Conservation (phyloP, 148 eudicot species). For the Camellia granthamiana region DNA sequence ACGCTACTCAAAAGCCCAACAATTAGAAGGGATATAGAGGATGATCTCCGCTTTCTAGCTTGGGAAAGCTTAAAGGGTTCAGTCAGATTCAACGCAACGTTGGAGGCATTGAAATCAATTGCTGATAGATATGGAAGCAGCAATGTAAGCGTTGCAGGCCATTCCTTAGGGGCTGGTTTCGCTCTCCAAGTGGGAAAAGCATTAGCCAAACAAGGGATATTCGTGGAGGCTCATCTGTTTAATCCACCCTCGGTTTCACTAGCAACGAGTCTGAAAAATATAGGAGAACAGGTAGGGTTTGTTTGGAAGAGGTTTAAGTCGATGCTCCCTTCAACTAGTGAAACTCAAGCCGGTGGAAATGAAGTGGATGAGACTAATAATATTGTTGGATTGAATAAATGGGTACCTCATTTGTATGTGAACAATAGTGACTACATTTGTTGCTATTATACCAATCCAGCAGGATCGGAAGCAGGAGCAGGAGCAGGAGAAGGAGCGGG, state of each 20-base stretch:
- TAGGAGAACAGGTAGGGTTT: constrained; percentile 72
- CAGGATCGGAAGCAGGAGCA: constrained; percentile 19
- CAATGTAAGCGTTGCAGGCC: constrained; percentile 72
- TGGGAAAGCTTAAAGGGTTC: constrained; percentile 95
- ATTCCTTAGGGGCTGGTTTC: constrained; percentile 86
- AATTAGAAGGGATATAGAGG: constrained; percentile 70
- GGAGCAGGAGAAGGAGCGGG: not conserved
- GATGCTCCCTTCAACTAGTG: constrained; percentile 62
- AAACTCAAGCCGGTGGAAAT: constrained; percentile 19
- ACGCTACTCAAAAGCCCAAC: constrained; percentile 71
- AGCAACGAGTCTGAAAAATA: constrained; percentile 59
- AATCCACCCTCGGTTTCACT: constrained; percentile 90
- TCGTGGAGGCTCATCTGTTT: constrained; percentile 81
- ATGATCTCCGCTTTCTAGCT: constrained; percentile 85
- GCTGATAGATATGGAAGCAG: constrained; percentile 59
- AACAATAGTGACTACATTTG: constrained; percentile 87
- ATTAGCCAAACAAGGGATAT: constrained; percentile 71
- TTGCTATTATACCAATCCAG: constrained; percentile 66
- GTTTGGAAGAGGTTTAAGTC: constrained; percentile 66
- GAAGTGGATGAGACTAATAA: constrained; percentile 20
- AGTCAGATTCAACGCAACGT: constrained; percentile 57
- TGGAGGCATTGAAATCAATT: constrained; percentile 52
- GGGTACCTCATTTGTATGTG: constrained; percentile 82
- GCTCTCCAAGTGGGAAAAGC: constrained; percentile 85
- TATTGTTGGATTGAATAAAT: constrained; percentile 33